Conservation (phyloP, 78 protist genomes). For the Emiliania huxleyi region DNA sequence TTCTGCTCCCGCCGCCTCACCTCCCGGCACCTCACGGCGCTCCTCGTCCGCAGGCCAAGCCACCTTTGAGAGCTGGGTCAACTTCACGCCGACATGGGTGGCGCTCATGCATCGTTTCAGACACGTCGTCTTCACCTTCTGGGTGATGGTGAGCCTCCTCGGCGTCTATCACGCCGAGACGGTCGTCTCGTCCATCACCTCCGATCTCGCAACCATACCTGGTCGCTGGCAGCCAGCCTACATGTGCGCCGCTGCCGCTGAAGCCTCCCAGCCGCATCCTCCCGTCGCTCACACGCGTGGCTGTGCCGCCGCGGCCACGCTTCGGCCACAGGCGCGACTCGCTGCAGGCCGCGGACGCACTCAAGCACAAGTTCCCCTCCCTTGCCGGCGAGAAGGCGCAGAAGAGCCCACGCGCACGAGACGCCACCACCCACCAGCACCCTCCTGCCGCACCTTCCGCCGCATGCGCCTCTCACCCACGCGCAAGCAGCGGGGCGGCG, state of each 20-base stretch:
- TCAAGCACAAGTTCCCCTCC: not conserved
- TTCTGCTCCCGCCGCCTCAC: too few relatives aligned
- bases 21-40: too few relatives aligned
- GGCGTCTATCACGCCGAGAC: not conserved
- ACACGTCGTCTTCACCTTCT: not conserved
- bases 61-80: not conserved
- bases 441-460: not conserved
- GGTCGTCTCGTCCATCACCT: not conserved
- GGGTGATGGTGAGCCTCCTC: not conserved
- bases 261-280: too few relatives aligned
- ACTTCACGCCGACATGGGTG: not conserved
- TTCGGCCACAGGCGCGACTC: not conserved
- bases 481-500: too few relatives aligned
- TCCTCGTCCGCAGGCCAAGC: not conserved
- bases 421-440: not conserved
- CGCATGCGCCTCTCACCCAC: too few relatives aligned
- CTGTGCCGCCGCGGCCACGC: too few relatives aligned
- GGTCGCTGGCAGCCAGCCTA: not conserved
- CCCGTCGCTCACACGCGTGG: not conserved
- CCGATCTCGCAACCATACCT: not conserved
- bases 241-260: too few relatives aligned
- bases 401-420: not conserved
- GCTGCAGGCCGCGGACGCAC: not conserved
- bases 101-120: not conserved
- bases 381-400: not conserved